Percentiles rank a stretch among this genome's conserved stretches.
These are phyloP conservation scores for Penicillium coffeae DNA, from an alignment of 495 filamentous ascomycete species.

Conservation along the genomic window DNA sequence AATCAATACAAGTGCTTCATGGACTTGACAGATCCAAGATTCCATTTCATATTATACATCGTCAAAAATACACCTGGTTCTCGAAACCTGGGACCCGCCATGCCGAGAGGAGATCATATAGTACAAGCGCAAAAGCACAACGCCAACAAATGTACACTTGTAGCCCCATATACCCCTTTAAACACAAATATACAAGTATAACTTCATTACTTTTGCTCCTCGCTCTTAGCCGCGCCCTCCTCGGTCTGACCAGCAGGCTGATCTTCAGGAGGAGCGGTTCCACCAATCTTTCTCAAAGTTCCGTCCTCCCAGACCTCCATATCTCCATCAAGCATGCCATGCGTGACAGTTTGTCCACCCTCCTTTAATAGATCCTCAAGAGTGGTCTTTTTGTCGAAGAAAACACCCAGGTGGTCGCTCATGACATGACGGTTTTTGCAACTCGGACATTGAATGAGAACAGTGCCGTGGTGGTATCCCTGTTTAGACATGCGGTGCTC, in stretches of 20 bases:
- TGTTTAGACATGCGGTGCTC: slow-evolving; percentile 81
- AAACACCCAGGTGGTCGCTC: slow-evolving; percentile 71
- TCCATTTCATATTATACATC: too few relatives aligned
- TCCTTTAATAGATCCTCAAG: slow-evolving; percentile 35
- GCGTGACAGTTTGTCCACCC: slow-evolving; percentile 29
- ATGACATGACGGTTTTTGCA: slow-evolving; percentile 89
- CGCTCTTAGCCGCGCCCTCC: not conserved
- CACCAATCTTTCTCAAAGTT: slow-evolving; percentile 24
- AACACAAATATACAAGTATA: not conserved
- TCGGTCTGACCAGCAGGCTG: not conserved
- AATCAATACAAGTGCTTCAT: too few relatives aligned
- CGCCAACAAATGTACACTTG: slow-evolving; percentile 9
- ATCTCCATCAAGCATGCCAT: slow-evolving; percentile 48
- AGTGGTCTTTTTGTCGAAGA: slow-evolving; percentile 38
- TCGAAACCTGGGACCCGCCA: slow-evolving; percentile 26
- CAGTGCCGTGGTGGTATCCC: slow-evolving; percentile 84
- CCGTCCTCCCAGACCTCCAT: slow-evolving; percentile 70
- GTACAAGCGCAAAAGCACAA: not conserved
- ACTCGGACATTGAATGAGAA: slow-evolving; percentile 78
- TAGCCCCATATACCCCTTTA: not conserved
- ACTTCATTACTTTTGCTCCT: slow-evolving; percentile 1
- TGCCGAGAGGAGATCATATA: slow-evolving; percentile 23
- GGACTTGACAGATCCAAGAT: too few relatives aligned
- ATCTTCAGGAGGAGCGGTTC: slow-evolving; percentile 9
- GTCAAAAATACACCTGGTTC: slow-evolving; percentile 1